Evolutionary conservation across 345 rosid species (phyloP), one percentile per base, ranked within the genome.

Genomic region (Brassica incana): DNA sequence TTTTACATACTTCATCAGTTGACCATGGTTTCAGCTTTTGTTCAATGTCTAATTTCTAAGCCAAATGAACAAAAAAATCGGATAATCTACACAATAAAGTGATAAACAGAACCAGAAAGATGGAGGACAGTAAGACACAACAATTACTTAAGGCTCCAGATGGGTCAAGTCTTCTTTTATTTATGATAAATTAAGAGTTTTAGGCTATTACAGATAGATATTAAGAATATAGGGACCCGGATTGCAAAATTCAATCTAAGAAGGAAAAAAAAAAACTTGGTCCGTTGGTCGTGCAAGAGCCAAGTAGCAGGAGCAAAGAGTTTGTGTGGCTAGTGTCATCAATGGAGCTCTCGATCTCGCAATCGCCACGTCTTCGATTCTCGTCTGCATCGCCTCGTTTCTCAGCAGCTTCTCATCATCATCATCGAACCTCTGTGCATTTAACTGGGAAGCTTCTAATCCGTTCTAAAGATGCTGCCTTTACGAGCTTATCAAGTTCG

Each of bases 281-380:
- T 23, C 25, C 25, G 25, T 23, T 23, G 25, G 25, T 25, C 8
- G 54, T 16, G 74, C 43, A 32, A 61, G 18, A 0, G 75, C 43
- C 43, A 74, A 50, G 65, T 58, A 64, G 40, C 78, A 75, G 71
- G 71, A 74, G 79, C 63, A 45, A 61, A 63, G 82, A 80, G 52
- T 61, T 74, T 80, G 83, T 80, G 83, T 71, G 79, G 83, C 79
- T 36, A 75, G 62, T 79, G 73, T 61, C 77, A 76, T 71, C 80
- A 75, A 80, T 80, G 83, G 83, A 80, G 69, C 83, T 80, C 77
- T 80, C 83, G 73, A 56, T 80, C 63, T 80, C 73, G 12, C 83
- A 80, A 33, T 71, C 77, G 45, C 77, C 83, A 25, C 27, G 56
- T 80, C 64, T 76, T 16, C 73, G 77, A 18, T 65, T 76, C 68